phyloP scores from a whole-genome alignment of 306 rosid genomes.

The Rosa rugosa region DNA sequence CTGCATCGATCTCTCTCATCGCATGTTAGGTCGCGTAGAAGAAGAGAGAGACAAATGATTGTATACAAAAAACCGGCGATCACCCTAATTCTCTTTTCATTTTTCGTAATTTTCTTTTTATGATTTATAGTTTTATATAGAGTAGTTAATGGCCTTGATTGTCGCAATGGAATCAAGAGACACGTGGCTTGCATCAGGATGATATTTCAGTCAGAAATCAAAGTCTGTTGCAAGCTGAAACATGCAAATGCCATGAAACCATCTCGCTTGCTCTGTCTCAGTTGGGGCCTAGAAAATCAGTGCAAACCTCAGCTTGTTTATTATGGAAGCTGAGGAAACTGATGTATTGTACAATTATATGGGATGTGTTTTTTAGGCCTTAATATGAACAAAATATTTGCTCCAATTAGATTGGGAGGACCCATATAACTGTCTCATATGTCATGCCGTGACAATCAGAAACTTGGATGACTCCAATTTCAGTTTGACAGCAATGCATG shows the following conservation, averaged over 20 bases:
- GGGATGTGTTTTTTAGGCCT: background rate
- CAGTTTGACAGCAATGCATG: constrained; percentile 11
- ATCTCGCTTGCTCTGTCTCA: background rate
- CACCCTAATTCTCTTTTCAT: background rate
- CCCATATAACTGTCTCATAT: constrained; percentile 24
- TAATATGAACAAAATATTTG: background rate
- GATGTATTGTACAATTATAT: background rate
- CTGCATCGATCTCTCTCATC: background rate
- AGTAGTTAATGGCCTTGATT: background rate
- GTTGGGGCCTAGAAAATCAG: background rate
- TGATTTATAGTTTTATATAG: background rate
- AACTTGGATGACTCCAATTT: constrained; percentile 39
- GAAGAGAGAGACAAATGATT: background rate
- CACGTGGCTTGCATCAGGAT: constrained; percentile 33
- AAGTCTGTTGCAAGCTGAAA: constrained; percentile 27
- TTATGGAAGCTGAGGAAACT: background rate
- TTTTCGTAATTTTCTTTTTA: background rate
- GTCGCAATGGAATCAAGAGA: constrained; percentile 28
- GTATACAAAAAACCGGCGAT: background rate
- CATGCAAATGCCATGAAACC: constrained; percentile 28
- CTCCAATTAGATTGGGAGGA: background rate
- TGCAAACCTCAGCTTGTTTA: background rate
- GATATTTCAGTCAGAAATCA: constrained; percentile 22
- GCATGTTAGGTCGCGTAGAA: background rate
- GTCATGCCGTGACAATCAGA: constrained; percentile 35